Percentiles rank a stretch among this genome's conserved stretches.
These are phyloP conservation scores for Dactylellina cionopaga DNA, from an alignment of 2,329 filamentous ascomycete genomes.

Conservation along the genomic window DNA sequence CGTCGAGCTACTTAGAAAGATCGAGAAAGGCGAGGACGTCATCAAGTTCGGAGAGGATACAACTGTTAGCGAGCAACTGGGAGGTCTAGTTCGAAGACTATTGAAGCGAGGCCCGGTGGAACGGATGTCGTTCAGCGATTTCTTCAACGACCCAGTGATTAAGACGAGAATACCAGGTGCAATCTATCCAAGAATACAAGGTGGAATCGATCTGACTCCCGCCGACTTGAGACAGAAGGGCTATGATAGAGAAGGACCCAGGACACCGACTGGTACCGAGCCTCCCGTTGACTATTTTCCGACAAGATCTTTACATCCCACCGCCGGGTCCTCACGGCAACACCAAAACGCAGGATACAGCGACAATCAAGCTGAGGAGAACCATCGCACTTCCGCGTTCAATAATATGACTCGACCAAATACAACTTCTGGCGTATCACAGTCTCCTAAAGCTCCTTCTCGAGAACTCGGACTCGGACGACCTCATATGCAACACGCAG, in stretches of 20 bases:
- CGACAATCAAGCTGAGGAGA: conserved; percentile 24
- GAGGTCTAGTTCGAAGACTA: conserved; percentile 75
- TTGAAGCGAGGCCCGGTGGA: conserved; percentile 87
- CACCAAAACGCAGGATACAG: conserved; percentile 10
- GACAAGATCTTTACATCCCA: conserved; percentile 1
- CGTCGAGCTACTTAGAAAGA: conserved; percentile 89
- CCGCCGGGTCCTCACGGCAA: conserved; percentile 19
- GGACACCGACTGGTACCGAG: conserved; percentile 26
- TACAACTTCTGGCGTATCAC: conserved; percentile 11
- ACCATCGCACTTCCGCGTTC: conserved; percentile 23
- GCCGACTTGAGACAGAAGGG: conserved; percentile 37
- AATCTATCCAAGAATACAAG: conserved; percentile 52
- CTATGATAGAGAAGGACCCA: conserved; percentile 37
- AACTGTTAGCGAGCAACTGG: conserved; percentile 66
- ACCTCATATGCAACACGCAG: conserved; percentile 30
- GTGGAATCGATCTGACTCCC: conserved; percentile 43
- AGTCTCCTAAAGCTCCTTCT: conserved; percentile 18
- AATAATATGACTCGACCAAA: conserved; percentile 1
- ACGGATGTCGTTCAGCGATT: conserved; percentile 83
- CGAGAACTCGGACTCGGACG: conserved; percentile 10
- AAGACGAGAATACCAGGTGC: conserved; percentile 77
- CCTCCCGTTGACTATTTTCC: conserved; percentile 39
- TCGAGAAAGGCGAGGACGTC: conserved; percentile 85
- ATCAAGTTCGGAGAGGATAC: conserved; percentile 85
- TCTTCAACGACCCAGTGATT: conserved; percentile 81